Percentiles rank a stretch among this genome's conserved stretches.
phyloP scores from a whole-genome alignment of 2,329 filamentous ascomycete genomes.

The Pseudogymnoascus sp. region DNA sequence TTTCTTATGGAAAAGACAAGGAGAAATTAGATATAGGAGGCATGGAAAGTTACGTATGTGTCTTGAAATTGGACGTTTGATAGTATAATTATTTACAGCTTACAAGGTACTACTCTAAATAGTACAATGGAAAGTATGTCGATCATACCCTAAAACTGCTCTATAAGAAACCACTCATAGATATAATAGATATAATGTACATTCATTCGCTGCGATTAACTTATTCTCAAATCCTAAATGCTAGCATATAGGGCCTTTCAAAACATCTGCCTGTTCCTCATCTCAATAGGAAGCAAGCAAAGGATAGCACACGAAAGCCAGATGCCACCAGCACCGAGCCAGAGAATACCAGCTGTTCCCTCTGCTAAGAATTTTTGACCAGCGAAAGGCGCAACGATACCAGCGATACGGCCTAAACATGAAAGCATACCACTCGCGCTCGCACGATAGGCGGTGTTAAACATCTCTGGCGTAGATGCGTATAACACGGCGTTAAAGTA shows the following conservation, averaged over 20 bases:
- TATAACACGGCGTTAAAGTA: constrained; percentile 22
- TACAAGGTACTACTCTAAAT: not conserved
- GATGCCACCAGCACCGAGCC: constrained; percentile 10
- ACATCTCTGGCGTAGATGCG: constrained; percentile 21
- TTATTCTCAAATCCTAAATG: not conserved
- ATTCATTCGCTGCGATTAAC: not conserved
- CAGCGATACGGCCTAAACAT: constrained; percentile 5
- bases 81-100: not conserved
- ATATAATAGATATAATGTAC: not conserved
- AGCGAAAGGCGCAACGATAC: constrained; percentile 7
- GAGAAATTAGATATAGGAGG: not conserved
- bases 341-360: constrained; percentile 1
- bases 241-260: not conserved
- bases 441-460: constrained; percentile 10
- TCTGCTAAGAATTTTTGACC: not conserved
- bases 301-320: not conserved
- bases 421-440: constrained; percentile 9
- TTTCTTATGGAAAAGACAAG: not conserved
- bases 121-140: not conserved
- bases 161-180: not conserved
- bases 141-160: not conserved
- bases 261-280: constrained; percentile 6
- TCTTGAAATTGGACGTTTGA: not conserved
- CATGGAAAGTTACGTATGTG: not conserved
- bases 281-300: constrained; percentile 9